Evolutionary conservation across 2,329 filamentous ascomycete species (phyloP), one percentile per base, ranked within the genome.

Genomic region (Arthrobotrys megalospora): DNA sequence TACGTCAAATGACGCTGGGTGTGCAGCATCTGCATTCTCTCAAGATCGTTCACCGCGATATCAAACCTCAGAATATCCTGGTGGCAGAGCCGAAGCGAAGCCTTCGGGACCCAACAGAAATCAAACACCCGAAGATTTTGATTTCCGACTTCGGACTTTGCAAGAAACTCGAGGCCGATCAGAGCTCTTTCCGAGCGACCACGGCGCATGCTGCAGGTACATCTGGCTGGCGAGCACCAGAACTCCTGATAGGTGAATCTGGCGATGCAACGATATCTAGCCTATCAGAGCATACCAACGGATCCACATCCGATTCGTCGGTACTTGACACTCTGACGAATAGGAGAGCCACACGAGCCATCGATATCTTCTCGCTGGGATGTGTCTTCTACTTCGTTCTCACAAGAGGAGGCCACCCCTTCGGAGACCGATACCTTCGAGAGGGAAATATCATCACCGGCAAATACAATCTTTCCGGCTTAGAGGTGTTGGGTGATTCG

Each of bases 381-480:
- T 91, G 97, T 66, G 94, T 99, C n/a, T 99, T 97, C 86, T 98
- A 94, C 86, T 99, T 97, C 84, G 94, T 98, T n/a, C 88, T 99
- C 76, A 97, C 95, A 0, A 92, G 94, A 79, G 96, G 96, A 14
- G 90, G 89, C 0, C 96, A 99, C 84, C 96, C 96, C 0, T 99
- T 96, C 82, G 94, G 96, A 70, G 94, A 96, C 83, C 91, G 93
- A 62, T 98, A 96, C 86, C 96, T 97, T 90, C 90, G 96, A 65
- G 96, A 99, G 85, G 92, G 96, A 82, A 98, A 99, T 84, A 98
- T 99, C 82, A 94, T 97, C 82, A 96, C 97, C 84, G 93, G 93
- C 80, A 91, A 91, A 73, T 92, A 91, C 83, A 91, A 91, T 82
- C 87, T 97, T 36, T 86, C 89, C 53, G 89, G 89, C 24, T 87